Percentiles rank a stretch among this genome's conserved stretches.
phyloP scores from a whole-genome alignment of 768 basidiomycete species.

The Boletus rex-veris region DNA sequence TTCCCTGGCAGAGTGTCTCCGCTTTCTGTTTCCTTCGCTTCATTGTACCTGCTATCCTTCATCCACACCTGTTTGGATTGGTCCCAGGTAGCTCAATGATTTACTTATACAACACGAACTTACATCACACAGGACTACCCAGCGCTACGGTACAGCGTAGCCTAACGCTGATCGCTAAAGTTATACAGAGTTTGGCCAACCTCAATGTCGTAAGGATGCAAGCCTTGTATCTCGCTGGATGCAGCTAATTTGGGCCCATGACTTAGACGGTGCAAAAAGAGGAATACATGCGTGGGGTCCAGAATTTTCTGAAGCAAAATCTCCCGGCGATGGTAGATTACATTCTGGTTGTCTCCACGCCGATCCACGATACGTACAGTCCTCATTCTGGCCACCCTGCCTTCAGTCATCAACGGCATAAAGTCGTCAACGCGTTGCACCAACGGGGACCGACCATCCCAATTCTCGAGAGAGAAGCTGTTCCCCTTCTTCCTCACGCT shows the following conservation, averaged over 20 bases:
- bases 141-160: conserved; percentile 67
- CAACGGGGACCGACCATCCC: conserved; percentile 56
- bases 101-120: conserved; percentile 3
- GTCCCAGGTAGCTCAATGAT: conserved; percentile 52
- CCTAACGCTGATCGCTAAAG: conserved; percentile 81
- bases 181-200: conserved; percentile 87
- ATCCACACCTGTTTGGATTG: conserved; percentile 81
- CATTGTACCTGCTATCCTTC: conserved; percentile 86
- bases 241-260: conserved; percentile 1
- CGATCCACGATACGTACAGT: conserved; percentile 29
- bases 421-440: conserved; percentile 52
- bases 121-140: conserved; percentile 55
- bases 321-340: conserved; percentile 76
- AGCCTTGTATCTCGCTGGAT: background rate
- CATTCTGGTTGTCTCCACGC: conserved; percentile 66
- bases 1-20: conserved; percentile 80
- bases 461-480: conserved; percentile 61
- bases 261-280: conserved; percentile 65
- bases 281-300: conserved; percentile 76
- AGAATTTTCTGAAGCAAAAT: conserved; percentile 66
- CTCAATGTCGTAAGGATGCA: conserved; percentile 58
- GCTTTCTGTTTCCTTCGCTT: conserved; percentile 89
- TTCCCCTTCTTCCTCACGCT: conserved; percentile 69
- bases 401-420: conserved; percentile 49
- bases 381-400: conserved; percentile 25